phyloP scores from a whole-genome alignment of 2,329 filamentous ascomycete species.

The Diaporthe velutina region DNA sequence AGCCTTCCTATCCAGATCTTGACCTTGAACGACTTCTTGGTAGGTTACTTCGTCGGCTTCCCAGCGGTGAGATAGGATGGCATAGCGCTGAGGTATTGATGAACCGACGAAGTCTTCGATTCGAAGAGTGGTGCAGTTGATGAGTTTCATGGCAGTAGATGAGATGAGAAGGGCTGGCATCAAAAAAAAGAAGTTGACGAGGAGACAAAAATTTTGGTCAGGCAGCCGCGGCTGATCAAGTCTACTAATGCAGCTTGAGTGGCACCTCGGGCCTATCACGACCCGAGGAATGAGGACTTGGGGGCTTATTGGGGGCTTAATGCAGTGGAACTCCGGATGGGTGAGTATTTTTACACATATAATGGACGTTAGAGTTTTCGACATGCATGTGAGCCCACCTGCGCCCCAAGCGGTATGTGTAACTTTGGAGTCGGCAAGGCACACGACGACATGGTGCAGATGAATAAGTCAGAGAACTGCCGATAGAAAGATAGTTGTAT shows the following conservation, averaged over 20 bases:
- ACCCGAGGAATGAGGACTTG: background rate
- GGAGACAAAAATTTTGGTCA: background rate
- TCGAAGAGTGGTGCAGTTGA: constrained; percentile 2
- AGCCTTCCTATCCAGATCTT: background rate
- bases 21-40: background rate
- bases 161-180: too few relatives aligned
- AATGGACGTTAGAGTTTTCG: too few relatives aligned
- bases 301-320: too few relatives aligned
- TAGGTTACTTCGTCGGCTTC: background rate
- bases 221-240: too few relatives aligned
- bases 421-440: too few relatives aligned
- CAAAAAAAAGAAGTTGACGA: background rate
- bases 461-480: too few relatives aligned
- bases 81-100: background rate
- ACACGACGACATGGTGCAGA: too few relatives aligned
- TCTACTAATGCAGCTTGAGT: background rate
- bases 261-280: background rate
- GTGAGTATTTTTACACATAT: too few relatives aligned
- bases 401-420: too few relatives aligned
- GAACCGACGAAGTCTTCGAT: background rate
- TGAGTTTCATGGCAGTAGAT: background rate
- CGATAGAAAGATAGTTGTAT: too few relatives aligned
- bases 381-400: too few relatives aligned
- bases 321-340: too few relatives aligned
- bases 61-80: background rate